Evolutionary conservation across 2,329 filamentous ascomycete species (phyloP).

Genomic region (Ophiostoma sp.): DNA sequence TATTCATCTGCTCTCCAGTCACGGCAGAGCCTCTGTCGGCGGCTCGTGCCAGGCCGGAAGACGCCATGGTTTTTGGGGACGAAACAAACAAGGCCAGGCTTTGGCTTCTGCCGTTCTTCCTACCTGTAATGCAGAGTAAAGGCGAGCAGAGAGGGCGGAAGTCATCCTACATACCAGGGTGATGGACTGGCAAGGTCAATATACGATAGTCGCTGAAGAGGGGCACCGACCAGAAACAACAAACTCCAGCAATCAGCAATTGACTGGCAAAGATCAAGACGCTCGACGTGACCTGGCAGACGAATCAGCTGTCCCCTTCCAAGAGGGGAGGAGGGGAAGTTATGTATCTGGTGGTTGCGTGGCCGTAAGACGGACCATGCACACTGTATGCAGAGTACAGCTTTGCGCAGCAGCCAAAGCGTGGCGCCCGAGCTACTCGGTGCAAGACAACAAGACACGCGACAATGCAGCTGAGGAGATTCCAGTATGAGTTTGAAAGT

Average conservation of each 20-base stretch:
- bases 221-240: neutral
- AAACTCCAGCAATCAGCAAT: neutral
- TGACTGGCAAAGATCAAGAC: neutral
- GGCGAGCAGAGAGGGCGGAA: neutral
- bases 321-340: neutral
- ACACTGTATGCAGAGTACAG: neutral
- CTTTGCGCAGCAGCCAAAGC: neutral
- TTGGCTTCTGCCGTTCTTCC: neutral
- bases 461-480: no score
- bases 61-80: neutral
- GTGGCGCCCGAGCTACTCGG: neutral
- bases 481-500: no score
- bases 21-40: neutral
- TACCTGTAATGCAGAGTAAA: no score
- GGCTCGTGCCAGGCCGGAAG: neutral
- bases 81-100: neutral
- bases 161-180: neutral
- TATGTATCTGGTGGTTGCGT: neutral
- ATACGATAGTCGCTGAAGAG: neutral
- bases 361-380: neutral
- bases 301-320: neutral
- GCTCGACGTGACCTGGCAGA: neutral
- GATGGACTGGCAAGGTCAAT: neutral
- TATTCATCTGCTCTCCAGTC: neutral
- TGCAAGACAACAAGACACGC: neutral